Percentiles rank a stretch among this genome's conserved stretches.
Evolutionary conservation across 768 basidiomycete genomes (phyloP).

Genomic region (Phanerochaete carnosa): DNA sequence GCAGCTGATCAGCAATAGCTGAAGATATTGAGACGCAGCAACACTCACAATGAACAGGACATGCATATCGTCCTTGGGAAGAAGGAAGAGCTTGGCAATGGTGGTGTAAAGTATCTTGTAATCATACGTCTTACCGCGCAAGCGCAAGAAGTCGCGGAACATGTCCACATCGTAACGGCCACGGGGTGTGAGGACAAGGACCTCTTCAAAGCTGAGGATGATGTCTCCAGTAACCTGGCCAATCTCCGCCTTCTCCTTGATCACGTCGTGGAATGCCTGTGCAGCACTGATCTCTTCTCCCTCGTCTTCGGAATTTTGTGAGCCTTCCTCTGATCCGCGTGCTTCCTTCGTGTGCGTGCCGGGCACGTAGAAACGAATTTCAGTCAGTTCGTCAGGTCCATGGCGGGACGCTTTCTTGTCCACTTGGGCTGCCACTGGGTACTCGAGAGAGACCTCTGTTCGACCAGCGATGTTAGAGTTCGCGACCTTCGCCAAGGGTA

Average conservation of each 20-base stretch:
- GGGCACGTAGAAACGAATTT: slow-evolving; percentile 95
- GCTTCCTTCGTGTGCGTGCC: slow-evolving; percentile 60
- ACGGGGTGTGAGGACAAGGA: slow-evolving; percentile 91
- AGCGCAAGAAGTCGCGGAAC: slow-evolving; percentile 89
- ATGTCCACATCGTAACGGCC: slow-evolving; percentile 98
- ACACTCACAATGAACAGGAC: slow-evolving; percentile 86
- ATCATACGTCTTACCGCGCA: slow-evolving; percentile 99
- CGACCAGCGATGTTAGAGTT: slow-evolving; percentile 98
- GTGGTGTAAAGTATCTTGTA: slow-evolving; percentile 93
- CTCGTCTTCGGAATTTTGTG: slow-evolving; percentile 69
- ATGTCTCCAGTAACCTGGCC: slow-evolving; percentile 89
- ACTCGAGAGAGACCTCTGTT: slow-evolving; percentile 99
- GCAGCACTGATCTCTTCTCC: slow-evolving; percentile 85
- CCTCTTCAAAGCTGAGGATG: slow-evolving; percentile 92
- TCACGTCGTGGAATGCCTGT: slow-evolving; percentile 92
- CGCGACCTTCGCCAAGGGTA: slow-evolving; percentile 82
- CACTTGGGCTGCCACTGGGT: slow-evolving; percentile 45
- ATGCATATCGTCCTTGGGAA: slow-evolving; percentile 96
- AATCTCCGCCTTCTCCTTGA: slow-evolving; percentile 96
- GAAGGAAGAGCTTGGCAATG: slow-evolving; percentile 84
- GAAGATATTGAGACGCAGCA: background rate
- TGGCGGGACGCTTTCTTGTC: slow-evolving; percentile 41
- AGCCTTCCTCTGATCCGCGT: slow-evolving; percentile 68
- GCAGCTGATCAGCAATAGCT: background rate
- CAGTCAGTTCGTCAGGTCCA: slow-evolving; percentile 81